Evolutionary conservation across 2,329 filamentous ascomycete species (phyloP), one percentile per base, ranked within the genome.

Genomic region (Pseudopyricularia javanii): DNA sequence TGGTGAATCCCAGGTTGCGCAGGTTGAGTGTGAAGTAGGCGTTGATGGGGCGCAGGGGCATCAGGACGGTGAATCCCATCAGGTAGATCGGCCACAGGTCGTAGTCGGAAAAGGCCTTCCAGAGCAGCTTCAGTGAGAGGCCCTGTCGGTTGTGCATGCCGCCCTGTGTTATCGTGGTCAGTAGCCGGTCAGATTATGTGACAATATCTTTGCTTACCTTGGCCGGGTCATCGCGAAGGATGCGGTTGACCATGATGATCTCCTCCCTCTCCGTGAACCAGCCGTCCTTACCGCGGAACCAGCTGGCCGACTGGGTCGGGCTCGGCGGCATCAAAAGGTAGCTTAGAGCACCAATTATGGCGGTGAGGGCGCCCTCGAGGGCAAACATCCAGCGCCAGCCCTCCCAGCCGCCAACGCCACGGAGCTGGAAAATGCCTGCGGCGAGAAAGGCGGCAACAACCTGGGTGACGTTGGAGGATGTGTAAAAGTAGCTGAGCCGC

Each of bases 261-360:
- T 77, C 71, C 59, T 82, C 78, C 15, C 74, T 73, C 51, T 80
- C 76, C 2, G 63, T 74, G 61, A 82, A 82, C 79, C 79, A 82
- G 2, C 74, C 71, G 8, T 50, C 34, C 33, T 72, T 73, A 0
- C 68, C 70, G 0, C 72, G 68, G 56, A 74, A 74, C 70, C 71
- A 74, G 33, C 53, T 14, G 22, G 66, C 67, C 0, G 71, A 74
- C 54, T 74, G 68, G 0, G 66, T 65, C 4, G 64, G 65, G 0
- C 63, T 66, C 5, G 66, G 61, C 32, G 74, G 73, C 67, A 79
- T 72, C 48, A 73, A 67, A 51, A 74, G 70, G 57, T 67, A 75
- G 0, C 72, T 70, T 20, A 69, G 59, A 3, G 77, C 49, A 1
- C 75, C 75, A 17, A 57, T 45, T 2, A 67, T 34, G 1, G 72